Percentiles rank a stretch among this genome's conserved stretches.
Conservation (phyloP, 441 rosid species). For the Euphorbia celastroides region DNA sequence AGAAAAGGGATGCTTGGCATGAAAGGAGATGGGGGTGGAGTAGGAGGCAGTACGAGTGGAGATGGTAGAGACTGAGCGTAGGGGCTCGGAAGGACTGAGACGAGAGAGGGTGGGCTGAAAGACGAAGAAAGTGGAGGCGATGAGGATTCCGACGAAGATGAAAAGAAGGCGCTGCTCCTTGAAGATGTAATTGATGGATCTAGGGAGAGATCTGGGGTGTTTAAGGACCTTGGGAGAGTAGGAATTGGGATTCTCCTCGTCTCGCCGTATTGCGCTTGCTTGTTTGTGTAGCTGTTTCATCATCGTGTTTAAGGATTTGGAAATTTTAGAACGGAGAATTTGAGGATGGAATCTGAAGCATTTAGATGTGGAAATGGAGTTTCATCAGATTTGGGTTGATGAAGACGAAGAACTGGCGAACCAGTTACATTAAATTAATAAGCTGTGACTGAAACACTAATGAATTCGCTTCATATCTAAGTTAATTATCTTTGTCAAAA, state of each 20-base stretch:
- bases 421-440: background rate
- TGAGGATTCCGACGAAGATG: conserved; percentile 80
- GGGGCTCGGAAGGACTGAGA: conserved; percentile 38
- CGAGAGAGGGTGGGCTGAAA: conserved; percentile 78
- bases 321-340: background rate
- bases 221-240: conserved; percentile 62
- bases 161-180: conserved; percentile 78
- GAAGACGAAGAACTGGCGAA: background rate
- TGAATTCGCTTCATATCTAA: background rate
- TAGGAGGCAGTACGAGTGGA: background rate
- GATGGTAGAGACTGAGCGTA: conserved; percentile 27
- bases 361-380: background rate
- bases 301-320: background rate
- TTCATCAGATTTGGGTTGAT: background rate
- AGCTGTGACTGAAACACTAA: too few relatives aligned
- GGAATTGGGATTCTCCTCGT: conserved; percentile 48
- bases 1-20: conserved; percentile 11
- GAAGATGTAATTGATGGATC: conserved; percentile 76
- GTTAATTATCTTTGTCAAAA: background rate
- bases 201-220: conserved; percentile 66
- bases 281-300: conserved; percentile 93
- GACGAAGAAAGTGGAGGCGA: conserved; percentile 86
- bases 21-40: background rate
- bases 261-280: conserved; percentile 51
- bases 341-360: background rate